phyloP scores from a whole-genome alignment of 768 basidiomycete genomes.

The Tricholoma flavovirens region DNA sequence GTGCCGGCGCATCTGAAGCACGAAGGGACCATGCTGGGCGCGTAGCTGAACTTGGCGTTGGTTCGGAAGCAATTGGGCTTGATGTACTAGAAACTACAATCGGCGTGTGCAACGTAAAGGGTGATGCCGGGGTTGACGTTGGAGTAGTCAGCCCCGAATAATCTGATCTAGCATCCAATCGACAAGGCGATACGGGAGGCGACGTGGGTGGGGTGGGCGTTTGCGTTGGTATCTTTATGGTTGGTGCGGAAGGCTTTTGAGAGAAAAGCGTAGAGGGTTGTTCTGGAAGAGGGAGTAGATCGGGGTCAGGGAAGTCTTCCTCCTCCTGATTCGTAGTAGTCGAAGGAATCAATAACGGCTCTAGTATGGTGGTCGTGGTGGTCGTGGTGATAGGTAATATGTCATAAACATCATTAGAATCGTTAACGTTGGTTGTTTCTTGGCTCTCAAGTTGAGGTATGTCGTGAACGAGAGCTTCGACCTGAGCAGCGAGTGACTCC shows the following conservation, averaged over 20 bases:
- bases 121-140: neutral
- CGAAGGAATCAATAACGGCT: neutral
- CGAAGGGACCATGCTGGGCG: constrained; percentile 36
- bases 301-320: constrained; percentile 34
- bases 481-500: no score
- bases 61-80: neutral
- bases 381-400: neutral
- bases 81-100: neutral
- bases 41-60: neutral
- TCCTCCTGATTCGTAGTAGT: neutral
- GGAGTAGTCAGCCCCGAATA: neutral
- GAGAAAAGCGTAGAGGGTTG: constrained; percentile 3
- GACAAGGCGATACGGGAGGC: constrained; percentile 19
- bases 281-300: constrained; percentile 33
- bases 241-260: constrained; percentile 12
- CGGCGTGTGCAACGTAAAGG: neutral
- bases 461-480: neutral
- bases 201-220: constrained; percentile 42
- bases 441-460: neutral
- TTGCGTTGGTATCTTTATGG: constrained; percentile 18
- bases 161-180: neutral
- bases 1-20: constrained; percentile 35
- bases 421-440: constrained; percentile 1
- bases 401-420: constrained; percentile 10
- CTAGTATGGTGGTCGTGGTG: no score